Evolutionary conservation across 176 grass and related monocot genomes (phyloP).

Genomic region (Metroxylon sagu): DNA sequence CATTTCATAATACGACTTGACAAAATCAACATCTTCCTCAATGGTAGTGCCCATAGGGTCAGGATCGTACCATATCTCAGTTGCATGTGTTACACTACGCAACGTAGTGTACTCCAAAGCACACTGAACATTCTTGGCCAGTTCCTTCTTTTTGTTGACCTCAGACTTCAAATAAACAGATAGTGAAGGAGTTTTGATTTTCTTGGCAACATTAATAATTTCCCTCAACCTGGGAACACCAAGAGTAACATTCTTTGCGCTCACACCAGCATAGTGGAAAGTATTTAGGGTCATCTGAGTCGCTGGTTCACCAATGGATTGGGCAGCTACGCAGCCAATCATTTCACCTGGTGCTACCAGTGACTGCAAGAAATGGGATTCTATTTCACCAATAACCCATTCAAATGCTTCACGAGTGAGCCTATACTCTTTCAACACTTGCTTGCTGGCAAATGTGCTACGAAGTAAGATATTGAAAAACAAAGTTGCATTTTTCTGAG

Average conservation of each 20-base stretch:
- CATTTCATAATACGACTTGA: slow-evolving; percentile 95
- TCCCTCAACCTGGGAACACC: slow-evolving; percentile 93
- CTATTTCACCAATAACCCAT: slow-evolving; percentile 97
- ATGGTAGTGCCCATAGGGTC: slow-evolving; percentile 86
- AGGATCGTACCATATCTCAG: slow-evolving; percentile 93
- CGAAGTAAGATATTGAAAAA: slow-evolving; percentile 94
- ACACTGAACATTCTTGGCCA: slow-evolving; percentile 98
- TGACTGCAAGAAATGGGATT: slow-evolving; percentile 90
- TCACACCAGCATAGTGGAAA: slow-evolving; percentile 99
- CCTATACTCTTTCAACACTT: slow-evolving; percentile 86
- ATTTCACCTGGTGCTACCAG: slow-evolving; percentile 92
- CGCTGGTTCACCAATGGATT: slow-evolving; percentile 93
- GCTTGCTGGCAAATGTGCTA: slow-evolving; percentile 93
- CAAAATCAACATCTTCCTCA: slow-evolving; percentile 96
- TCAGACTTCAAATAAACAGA: slow-evolving; percentile 84
- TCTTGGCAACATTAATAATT: slow-evolving; percentile 99
- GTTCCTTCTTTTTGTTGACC: slow-evolving; percentile 77
- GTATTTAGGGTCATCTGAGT: slow-evolving; percentile 97
- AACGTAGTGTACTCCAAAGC: slow-evolving; percentile 93
- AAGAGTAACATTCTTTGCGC: slow-evolving; percentile 99
- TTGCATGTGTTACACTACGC: slow-evolving; percentile 96
- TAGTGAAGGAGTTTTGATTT: slow-evolving; percentile 90
- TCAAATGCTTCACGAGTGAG: slow-evolving; percentile 97
- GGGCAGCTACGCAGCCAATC: slow-evolving; percentile 98
- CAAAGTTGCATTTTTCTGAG: slow-evolving; percentile 95